phyloP scores from a whole-genome alignment of 257 asterid genomes.

The Forsythia viridissima region DNA sequence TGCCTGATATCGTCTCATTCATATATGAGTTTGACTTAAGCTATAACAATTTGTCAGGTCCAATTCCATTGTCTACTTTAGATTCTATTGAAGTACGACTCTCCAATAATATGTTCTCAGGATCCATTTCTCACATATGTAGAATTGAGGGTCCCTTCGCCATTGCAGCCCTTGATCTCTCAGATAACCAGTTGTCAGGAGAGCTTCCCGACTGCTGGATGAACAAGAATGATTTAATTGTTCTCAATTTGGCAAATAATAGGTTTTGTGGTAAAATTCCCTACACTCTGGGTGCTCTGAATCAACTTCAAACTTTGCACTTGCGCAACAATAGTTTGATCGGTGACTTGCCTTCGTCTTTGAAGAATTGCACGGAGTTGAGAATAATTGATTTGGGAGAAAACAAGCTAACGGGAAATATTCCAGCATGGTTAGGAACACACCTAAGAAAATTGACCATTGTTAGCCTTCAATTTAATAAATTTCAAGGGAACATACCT shows the following conservation, averaged over 20 bases:
- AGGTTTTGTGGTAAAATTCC: conserved; percentile 29
- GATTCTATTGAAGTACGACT: background rate
- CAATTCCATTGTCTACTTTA: conserved; percentile 13
- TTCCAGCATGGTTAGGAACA: conserved; percentile 18
- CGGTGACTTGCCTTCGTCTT: conserved; percentile 21
- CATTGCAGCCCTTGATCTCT: conserved; percentile 10
- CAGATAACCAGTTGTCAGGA: conserved; percentile 21
- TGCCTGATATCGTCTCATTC: conserved; percentile 12
- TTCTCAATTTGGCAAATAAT: conserved; percentile 29
- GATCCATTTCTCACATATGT: conserved; percentile 31
- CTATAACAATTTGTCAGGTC: conserved; percentile 31
- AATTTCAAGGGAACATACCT: conserved; percentile 30
- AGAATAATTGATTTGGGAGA: conserved; percentile 18
- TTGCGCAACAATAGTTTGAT: conserved; percentile 19
- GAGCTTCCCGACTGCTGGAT: conserved; percentile 31
- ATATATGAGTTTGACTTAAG: conserved; percentile 11
- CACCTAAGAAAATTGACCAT: background rate
- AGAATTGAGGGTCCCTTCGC: background rate
- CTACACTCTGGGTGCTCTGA: background rate
- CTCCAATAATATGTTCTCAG: conserved; percentile 25
- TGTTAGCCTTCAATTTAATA: conserved; percentile 21
- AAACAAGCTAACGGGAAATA: conserved; percentile 23
- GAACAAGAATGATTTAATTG: background rate
- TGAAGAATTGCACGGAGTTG: background rate
- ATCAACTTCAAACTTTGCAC: background rate